These are phyloP conservation scores for Pilatotrama ljubarskyi DNA, from an alignment of 768 basidiomycete species.

Conservation along the genomic window DNA sequence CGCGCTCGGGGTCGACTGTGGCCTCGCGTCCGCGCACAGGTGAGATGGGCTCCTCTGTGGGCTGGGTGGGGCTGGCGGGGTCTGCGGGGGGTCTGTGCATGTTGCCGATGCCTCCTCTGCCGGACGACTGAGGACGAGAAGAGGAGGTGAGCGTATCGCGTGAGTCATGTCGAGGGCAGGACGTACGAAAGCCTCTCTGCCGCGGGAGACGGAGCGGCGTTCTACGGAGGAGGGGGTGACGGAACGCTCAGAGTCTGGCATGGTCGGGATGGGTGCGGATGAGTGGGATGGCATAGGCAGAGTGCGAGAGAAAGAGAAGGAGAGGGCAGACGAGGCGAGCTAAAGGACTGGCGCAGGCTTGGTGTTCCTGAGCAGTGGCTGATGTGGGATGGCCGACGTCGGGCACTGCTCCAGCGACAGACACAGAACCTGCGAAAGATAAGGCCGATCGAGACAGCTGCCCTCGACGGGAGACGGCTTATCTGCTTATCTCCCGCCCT, in stretches of 20 bases:
- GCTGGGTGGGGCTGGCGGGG: slow-evolving; percentile 22
- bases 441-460: neutral
- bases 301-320: neutral
- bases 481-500: slow-evolving; percentile 21
- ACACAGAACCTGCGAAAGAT: too few relatives aligned
- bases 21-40: slow-evolving; percentile 63
- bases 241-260: slow-evolving; percentile 16
- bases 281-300: neutral
- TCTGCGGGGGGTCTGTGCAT: slow-evolving; percentile 51
- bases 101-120: slow-evolving; percentile 71
- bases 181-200: slow-evolving; percentile 60
- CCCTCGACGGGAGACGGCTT: neutral
- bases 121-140: slow-evolving; percentile 33
- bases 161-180: neutral
- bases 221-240: slow-evolving; percentile 9
- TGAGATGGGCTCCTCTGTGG: slow-evolving; percentile 54
- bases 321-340: neutral
- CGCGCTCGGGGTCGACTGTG: slow-evolving; percentile 37
- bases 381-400: too few relatives aligned
- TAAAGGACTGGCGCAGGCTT: too few relatives aligned
- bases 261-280: slow-evolving; percentile 10
- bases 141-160: neutral
- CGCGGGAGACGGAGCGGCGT: slow-evolving; percentile 52
- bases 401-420: too few relatives aligned
- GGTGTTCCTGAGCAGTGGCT: too few relatives aligned